Evolutionary conservation across 176 grass and related monocot genomes (phyloP).

Genomic region (Echinochloa phyllopogon): DNA sequence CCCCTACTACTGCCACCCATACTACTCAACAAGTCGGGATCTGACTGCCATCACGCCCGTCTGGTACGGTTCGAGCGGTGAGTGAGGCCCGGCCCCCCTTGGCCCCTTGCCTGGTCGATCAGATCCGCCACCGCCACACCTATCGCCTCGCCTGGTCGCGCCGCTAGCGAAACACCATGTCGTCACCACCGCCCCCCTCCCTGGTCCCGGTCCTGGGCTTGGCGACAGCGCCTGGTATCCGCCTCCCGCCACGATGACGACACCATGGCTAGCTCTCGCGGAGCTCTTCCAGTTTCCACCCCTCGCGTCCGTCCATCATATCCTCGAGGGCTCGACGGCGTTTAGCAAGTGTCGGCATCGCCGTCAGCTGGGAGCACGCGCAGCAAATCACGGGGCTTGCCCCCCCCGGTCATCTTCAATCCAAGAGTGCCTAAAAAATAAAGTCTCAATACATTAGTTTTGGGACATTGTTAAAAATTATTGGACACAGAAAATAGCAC

Average conservation of each 20-base stretch:
- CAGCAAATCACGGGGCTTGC: background rate
- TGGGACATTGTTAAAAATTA: no score
- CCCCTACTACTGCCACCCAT: background rate
- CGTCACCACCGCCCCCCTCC: constrained; percentile 5
- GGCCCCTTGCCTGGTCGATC: background rate
- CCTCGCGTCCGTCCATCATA: background rate
- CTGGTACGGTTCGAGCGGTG: background rate
- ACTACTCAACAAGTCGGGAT: background rate
- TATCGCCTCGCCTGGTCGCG: no score
- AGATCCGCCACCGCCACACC: background rate
- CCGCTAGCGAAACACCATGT: constrained; percentile 9
- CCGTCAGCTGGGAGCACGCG: background rate
- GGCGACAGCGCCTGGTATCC: background rate
- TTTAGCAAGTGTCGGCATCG: background rate
- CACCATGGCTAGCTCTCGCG: background rate
- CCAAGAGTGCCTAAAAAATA: no score
- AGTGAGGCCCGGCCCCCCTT: background rate
- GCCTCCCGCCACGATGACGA: constrained; percentile 23
- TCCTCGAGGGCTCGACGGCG: background rate
- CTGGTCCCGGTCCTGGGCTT: background rate
- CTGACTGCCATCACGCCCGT: background rate
- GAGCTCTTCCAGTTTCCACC: background rate
- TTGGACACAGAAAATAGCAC: no score
- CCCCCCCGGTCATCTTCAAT: no score
- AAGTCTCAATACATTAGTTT: no score